These are phyloP conservation scores for Pythium sp. DNA, from an alignment of 352 stramenopile species.

Conservation along the genomic window DNA sequence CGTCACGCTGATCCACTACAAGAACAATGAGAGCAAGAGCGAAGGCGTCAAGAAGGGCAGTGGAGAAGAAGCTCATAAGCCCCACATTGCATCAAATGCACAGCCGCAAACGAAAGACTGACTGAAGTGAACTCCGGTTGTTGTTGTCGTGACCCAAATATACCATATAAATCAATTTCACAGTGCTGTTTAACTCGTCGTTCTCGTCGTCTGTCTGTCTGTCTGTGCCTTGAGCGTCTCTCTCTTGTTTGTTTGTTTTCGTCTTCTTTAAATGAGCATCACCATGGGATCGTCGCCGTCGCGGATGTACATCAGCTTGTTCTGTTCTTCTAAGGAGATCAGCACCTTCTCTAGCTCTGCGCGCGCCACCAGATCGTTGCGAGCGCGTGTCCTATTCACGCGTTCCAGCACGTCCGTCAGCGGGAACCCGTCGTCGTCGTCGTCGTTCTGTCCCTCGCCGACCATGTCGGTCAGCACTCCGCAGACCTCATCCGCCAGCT, in stretches of 20 bases:
- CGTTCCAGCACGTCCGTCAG: constrained; percentile 53
- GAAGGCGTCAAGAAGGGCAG: no score
- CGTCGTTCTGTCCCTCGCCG: constrained; percentile 23
- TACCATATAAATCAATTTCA: constrained; percentile 21
- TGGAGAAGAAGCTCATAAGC: background rate
- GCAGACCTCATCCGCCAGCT: constrained; percentile 65
- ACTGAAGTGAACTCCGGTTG: background rate
- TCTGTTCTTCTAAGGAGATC: constrained; percentile 77
- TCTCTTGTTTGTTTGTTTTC: background rate
- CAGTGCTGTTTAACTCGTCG: constrained; percentile 8
- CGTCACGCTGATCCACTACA: constrained; percentile 64
- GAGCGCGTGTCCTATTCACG: constrained; percentile 46
- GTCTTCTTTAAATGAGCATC: constrained; percentile 75
- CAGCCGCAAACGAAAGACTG: background rate
- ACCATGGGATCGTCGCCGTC: constrained; percentile 77
- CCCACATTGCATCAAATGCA: background rate
- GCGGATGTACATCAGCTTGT: constrained; percentile 90
- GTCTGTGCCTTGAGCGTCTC: constrained; percentile 2
- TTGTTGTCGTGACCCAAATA: constrained; percentile 5
- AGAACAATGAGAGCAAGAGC: constrained; percentile 22
- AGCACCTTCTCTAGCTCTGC: constrained; percentile 70
- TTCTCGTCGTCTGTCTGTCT: background rate
- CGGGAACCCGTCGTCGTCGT: constrained; percentile 66
- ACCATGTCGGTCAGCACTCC: constrained; percentile 59
- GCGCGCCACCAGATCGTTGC: constrained; percentile 31